A percentile compares a stretch with the other conserved stretches of the same genome.
phyloP scores from a whole-genome alignment of 2,329 filamentous ascomycete species.

The Phialemoniopsis sp. region DNA sequence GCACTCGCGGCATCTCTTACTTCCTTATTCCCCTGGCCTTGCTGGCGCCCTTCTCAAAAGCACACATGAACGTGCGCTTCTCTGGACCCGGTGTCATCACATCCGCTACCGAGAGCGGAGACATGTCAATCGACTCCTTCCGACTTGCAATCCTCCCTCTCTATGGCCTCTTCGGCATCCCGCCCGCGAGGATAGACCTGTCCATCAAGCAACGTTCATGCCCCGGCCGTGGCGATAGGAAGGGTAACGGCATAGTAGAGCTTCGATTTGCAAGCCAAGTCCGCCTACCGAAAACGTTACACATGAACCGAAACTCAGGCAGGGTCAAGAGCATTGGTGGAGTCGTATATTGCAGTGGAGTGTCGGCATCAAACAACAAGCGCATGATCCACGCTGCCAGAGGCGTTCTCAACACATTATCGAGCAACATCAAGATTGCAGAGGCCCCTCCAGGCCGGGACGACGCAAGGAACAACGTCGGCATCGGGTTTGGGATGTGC shows the following conservation, averaged over 20 bases:
- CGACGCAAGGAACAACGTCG: constrained; percentile 61
- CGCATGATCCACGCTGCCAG: constrained; percentile 91
- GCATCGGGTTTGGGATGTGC: constrained; percentile 87
- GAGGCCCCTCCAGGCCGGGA: constrained; percentile 43
- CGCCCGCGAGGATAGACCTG: constrained; percentile 74
- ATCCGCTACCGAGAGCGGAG: constrained; percentile 74
- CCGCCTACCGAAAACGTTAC: constrained; percentile 87
- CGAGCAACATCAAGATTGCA: constrained; percentile 87
- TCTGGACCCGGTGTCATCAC: constrained; percentile 91
- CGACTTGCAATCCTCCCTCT: constrained; percentile 88
- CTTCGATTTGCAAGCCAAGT: constrained; percentile 91
- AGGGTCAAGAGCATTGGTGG: constrained; percentile 85
- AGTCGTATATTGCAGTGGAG: constrained; percentile 90
- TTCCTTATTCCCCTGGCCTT: constrained; percentile 87
- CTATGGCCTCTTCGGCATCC: constrained; percentile 86
- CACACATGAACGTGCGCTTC: constrained; percentile 85
- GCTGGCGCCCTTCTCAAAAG: constrained; percentile 89
- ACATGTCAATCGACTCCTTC: constrained; percentile 89
- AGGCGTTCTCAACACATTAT: constrained; percentile 80
- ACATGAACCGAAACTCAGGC: constrained; percentile 76
- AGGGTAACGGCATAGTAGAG: constrained; percentile 90
- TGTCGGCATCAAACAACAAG: constrained; percentile 88
- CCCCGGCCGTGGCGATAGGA: constrained; percentile 67
- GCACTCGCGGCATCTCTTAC: constrained; percentile 81
- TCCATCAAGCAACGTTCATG: constrained; percentile 78